Evolutionary conservation across 805 yeast species (phyloP).

Genomic region (Tetrapisispora arboricola): DNA sequence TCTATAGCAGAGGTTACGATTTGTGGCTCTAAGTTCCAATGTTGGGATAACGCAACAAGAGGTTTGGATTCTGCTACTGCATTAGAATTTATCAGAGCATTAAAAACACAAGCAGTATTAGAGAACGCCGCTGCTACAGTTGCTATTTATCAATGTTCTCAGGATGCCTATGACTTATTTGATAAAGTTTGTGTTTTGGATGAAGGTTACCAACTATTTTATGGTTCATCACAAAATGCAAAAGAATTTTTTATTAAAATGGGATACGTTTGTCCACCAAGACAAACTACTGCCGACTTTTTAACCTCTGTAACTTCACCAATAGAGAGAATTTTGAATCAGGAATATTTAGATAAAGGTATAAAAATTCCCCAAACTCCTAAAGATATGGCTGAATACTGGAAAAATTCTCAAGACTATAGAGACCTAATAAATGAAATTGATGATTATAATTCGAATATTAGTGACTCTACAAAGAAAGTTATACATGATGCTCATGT

Average conservation of each 20-base stretch:
- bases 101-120: slow-evolving; percentile 41
- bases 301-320: slow-evolving; percentile 48
- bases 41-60: slow-evolving; percentile 57
- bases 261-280: slow-evolving; percentile 48
- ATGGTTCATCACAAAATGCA: slow-evolving; percentile 38
- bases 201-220: slow-evolving; percentile 48
- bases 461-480: slow-evolving; percentile 7
- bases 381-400: slow-evolving; percentile 40
- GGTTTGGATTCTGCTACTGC: slow-evolving; percentile 59
- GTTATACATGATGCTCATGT: slow-evolving; percentile 29
- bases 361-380: slow-evolving; percentile 42
- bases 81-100: slow-evolving; percentile 43
- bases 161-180: slow-evolving; percentile 52
- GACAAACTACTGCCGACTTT: slow-evolving; percentile 53
- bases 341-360: slow-evolving; percentile 34
- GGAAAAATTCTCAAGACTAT: slow-evolving; percentile 39
- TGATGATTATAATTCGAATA: slow-evolving; percentile 21
- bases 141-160: slow-evolving; percentile 54
- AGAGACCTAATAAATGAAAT: slow-evolving; percentile 33
- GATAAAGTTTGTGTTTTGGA: slow-evolving; percentile 51
- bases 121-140: slow-evolving; percentile 45
- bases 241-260: slow-evolving; percentile 39
- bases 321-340: slow-evolving; percentile 38
- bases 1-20: slow-evolving; percentile 56
- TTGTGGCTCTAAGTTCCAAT: slow-evolving; percentile 39